Conservation (phyloP, 1,284 basidiomycete genomes). For the Heterobasidion occidentale region DNA sequence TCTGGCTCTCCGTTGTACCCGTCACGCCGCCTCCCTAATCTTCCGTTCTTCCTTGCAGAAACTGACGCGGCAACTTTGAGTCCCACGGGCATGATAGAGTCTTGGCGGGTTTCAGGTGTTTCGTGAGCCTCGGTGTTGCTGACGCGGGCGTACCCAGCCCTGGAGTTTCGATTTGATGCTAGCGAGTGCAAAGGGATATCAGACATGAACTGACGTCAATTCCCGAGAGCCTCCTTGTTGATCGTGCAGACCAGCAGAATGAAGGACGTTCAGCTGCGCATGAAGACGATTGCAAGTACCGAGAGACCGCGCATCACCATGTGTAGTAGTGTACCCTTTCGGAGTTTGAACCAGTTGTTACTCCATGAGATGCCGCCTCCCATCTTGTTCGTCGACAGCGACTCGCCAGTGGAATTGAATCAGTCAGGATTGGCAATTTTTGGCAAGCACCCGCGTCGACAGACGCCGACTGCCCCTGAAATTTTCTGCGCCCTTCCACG, state of each 20-base stretch:
- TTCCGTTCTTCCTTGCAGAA: constrained; percentile 2
- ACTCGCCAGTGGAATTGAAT: too few relatives aligned
- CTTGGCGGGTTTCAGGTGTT: constrained; percentile 4
- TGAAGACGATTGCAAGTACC: too few relatives aligned
- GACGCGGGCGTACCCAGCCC: constrained; percentile 15
- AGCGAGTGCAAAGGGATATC: constrained; percentile 64
- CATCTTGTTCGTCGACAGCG: too few relatives aligned
- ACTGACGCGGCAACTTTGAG: constrained; percentile 5
- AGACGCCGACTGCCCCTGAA: too few relatives aligned
- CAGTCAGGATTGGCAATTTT: too few relatives aligned
- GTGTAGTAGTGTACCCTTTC: not conserved
- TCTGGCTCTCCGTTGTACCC: constrained; percentile 53
- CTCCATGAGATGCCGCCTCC: too few relatives aligned
- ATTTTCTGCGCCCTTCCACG: too few relatives aligned
- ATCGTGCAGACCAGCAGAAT: not conserved
- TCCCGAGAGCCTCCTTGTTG: not conserved
- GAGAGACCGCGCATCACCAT: too few relatives aligned
- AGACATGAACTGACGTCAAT: constrained; percentile 37
- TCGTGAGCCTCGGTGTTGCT: constrained; percentile 1
- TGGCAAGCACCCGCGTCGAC: too few relatives aligned
- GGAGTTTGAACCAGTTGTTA: not conserved
- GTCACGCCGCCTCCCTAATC: constrained; percentile 30
- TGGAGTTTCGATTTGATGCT: constrained; percentile 37
- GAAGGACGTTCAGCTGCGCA: not conserved
- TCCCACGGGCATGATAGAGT: constrained; percentile 5